These are phyloP conservation scores for Cercospora sp. DNA, from an alignment of 2,329 filamentous ascomycete species.

Conservation along the genomic window DNA sequence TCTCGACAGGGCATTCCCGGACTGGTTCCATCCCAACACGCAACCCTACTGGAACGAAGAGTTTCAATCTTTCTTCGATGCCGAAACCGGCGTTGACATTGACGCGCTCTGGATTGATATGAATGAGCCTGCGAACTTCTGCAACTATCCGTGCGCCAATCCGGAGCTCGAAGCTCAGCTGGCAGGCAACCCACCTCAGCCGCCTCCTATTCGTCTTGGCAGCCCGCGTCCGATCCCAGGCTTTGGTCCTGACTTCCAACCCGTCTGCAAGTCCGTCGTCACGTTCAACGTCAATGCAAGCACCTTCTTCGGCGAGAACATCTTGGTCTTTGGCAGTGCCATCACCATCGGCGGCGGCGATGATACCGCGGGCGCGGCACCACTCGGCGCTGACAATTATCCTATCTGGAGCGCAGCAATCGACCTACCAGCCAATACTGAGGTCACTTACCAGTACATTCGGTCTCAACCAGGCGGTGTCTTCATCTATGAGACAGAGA, in stretches of 20 bases:
- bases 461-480: conserved; percentile 37
- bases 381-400: conserved; percentile 36
- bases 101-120: conserved; percentile 73
- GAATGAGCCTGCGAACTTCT: conserved; percentile 61
- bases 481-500: conserved; percentile 37
- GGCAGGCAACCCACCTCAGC: conserved; percentile 58
- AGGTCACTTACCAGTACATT: conserved; percentile 37
- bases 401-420: conserved; percentile 39
- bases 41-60: conserved; percentile 69
- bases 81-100: conserved; percentile 67
- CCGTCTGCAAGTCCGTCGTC: conserved; percentile 42
- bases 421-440: conserved; percentile 37
- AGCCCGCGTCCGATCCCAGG: conserved; percentile 67
- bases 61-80: conserved; percentile 64
- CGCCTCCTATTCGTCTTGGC: conserved; percentile 60
- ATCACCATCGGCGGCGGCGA: conserved; percentile 35
- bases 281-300: conserved; percentile 39
- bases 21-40: conserved; percentile 71
- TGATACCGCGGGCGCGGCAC: conserved; percentile 33
- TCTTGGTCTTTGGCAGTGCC: conserved; percentile 37
- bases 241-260: conserved; percentile 68
- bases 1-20: conserved; percentile 41
- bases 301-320: conserved; percentile 41
- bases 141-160: conserved; percentile 43
- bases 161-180: conserved; percentile 41